These are phyloP conservation scores for Capniomyces stellatus DNA, from an alignment of 371 early-diverging fungal genomes.

Conservation along the genomic window DNA sequence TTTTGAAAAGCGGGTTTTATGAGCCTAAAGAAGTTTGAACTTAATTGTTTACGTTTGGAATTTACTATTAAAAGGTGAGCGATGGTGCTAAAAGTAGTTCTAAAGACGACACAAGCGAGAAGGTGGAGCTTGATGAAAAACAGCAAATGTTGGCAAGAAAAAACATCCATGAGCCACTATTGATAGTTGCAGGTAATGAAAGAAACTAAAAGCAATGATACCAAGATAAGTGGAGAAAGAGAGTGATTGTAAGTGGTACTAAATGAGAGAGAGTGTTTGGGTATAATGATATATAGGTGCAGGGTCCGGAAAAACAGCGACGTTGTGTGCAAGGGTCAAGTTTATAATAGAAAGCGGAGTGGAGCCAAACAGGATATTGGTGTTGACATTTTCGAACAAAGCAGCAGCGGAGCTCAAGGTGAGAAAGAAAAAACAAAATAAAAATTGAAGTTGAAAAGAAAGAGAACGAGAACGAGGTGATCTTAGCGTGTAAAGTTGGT, in stretches of 20 bases:
- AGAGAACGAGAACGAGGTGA: no score
- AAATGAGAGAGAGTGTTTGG: neutral
- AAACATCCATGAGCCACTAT: neutral
- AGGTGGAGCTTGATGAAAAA: neutral
- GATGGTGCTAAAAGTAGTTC: neutral
- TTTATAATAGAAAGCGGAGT: slow-evolving; percentile 21
- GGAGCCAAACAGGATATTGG: slow-evolving; percentile 26
- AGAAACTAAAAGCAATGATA: neutral
- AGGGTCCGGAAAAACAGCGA: slow-evolving; percentile 44
- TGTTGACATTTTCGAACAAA: slow-evolving; percentile 46
- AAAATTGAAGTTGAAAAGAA: no score
- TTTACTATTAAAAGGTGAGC: no score
- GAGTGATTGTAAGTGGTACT: neutral
- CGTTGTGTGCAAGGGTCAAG: slow-evolving; percentile 20
- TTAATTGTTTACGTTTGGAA: no score
- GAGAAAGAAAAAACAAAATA: no score
- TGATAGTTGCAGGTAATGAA: slow-evolving; percentile 1
- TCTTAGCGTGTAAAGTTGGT: no score
- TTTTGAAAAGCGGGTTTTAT: no score
- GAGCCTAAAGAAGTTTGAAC: no score
- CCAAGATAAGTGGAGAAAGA: neutral
- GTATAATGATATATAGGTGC: slow-evolving; percentile 19
- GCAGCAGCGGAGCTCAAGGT: slow-evolving; percentile 38
- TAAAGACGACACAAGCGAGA: neutral
- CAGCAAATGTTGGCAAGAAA: neutral